Conservation (phyloP, 148 eudicot genomes). For the Vaccinium myrtillus region DNA sequence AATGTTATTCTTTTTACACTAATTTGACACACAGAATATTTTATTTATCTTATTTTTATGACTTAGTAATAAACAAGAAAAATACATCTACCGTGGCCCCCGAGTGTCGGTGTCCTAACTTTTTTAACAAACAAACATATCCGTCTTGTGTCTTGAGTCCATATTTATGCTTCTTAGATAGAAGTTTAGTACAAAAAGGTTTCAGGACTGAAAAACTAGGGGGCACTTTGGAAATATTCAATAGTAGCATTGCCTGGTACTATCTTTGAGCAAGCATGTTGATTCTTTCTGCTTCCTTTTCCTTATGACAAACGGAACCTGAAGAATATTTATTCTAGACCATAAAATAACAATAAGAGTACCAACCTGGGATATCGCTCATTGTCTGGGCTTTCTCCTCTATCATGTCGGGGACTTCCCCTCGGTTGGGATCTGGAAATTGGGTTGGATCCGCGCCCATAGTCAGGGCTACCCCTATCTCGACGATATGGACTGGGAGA, state of each 20-base stretch:
- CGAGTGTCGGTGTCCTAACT: no score
- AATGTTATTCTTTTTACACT: not conserved
- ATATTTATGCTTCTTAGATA: not conserved
- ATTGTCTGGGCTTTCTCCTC: slow-evolving; percentile 54
- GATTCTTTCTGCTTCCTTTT: not conserved
- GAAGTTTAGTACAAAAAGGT: not conserved
- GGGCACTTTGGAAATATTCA: not conserved
- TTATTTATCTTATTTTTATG: not conserved
- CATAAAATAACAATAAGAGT: not conserved
- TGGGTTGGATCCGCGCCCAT: slow-evolving; percentile 52
- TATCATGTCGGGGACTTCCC: slow-evolving; percentile 47
- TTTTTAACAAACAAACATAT: not conserved
- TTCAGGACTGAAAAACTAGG: not conserved
- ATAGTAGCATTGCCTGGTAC: not conserved
- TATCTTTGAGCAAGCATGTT: not conserved
- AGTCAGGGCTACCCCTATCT: slow-evolving; percentile 74
- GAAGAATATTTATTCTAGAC: not conserved
- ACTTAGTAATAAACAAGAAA: not conserved
- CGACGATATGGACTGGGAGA: slow-evolving; percentile 62
- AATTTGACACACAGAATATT: not conserved
- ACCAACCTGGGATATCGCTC: slow-evolving; percentile 40
- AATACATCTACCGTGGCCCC: not conserved
- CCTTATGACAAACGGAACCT: not conserved
- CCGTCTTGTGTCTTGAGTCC: not conserved
- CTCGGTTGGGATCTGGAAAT: slow-evolving; percentile 38